Evolutionary conservation across 352 stramenopile genomes (phyloP).

Genomic region (Lagenidium sp.): DNA sequence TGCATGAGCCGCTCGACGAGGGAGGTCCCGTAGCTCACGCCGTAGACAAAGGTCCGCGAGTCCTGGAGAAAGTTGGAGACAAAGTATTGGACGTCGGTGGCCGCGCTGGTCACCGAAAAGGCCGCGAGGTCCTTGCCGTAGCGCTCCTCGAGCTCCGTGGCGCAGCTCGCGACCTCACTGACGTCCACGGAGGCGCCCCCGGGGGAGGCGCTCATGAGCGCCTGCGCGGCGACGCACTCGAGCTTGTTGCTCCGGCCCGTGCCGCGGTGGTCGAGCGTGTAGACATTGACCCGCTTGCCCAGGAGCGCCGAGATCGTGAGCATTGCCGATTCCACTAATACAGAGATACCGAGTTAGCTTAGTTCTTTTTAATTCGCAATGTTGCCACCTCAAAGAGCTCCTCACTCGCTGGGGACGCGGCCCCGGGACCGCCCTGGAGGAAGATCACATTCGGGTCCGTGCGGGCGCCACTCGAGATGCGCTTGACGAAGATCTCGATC

Average conservation of each 20-base stretch:
- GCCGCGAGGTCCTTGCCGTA: conserved; percentile 2
- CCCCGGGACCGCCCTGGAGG: neutral
- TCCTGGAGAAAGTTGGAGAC: conserved; percentile 2
- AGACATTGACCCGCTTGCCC: conserved; percentile 15
- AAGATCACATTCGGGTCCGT: neutral
- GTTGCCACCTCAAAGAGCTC: too few relatives aligned
- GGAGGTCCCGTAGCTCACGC: conserved; percentile 4
- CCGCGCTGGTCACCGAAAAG: conserved; percentile 17
- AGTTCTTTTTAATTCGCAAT: neutral
- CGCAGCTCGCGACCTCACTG: conserved; percentile 9
- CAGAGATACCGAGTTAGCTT: neutral
- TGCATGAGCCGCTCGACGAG: conserved; percentile 17
- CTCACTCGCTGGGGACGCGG: neutral
- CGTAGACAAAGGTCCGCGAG: conserved; percentile 11
- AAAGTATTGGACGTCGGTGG: conserved; percentile 14
- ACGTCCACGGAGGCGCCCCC: conserved; percentile 4
- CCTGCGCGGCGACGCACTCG: conserved; percentile 11
- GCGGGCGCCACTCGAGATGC: conserved; percentile 2
- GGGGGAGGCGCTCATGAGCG: conserved; percentile 3
- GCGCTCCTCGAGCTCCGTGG: conserved; percentile 6
- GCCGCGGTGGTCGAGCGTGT: conserved; percentile 22
- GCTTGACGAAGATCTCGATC: conserved; percentile 22
- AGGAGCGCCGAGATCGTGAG: conserved; percentile 14
- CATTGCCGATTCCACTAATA: conserved; percentile 38
- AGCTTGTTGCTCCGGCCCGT: conserved; percentile 13